Evolutionary conservation across 768 basidiomycete species (phyloP), one percentile per base, ranked within the genome.

Genomic region (Podaxis sp.): DNA sequence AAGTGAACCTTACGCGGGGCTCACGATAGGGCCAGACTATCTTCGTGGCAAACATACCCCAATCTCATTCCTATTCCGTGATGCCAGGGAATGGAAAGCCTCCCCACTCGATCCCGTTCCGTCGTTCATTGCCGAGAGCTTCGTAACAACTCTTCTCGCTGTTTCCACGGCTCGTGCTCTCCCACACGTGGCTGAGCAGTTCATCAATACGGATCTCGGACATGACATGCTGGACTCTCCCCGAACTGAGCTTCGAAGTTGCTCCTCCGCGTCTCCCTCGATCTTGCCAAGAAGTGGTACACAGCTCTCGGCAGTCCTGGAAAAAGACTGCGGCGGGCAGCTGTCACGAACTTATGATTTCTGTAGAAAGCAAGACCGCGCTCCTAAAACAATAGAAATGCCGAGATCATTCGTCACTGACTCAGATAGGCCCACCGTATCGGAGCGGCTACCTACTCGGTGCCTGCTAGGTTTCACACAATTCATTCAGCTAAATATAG

Each of bases 401-500:
- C 54, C 54, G 54, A 22, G 29, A 41, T n/a, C n/a, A 55, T 55
- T 55, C 54, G 38, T 55, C 54, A 55, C 37, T 19, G 54, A 40
- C 43, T 46, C 43, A 19, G 19, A 46, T 19, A 9, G 19, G 22
- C 24, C 37, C 24, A 41, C 9, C 9, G 25, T 46, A 50, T 19
- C 58, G 58, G 58, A 59, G 58, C 38, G 25, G 29, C 27, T 36
- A 8, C 43, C 9, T 25, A 59, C 58, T 40, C 58, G 58, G 58
- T 59, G 58, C 58, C 58, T 46, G 40, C 40, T 40, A 46, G 55
- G 55, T 57, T 57, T 57, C 55, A 27, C 6, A n/a, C 43, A 25
- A 47, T 50, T 50, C 43, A 49, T 37, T 61, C 8, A 24, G 11
- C 60, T 55, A 55, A 55, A 47, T 22, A 61, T 54, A 47, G 33